Percentiles rank a stretch among this genome's conserved stretches.
These are phyloP conservation scores for Sporodiniella umbellata DNA, from an alignment of 371 early-diverging fungal genomes.

Conservation along the genomic window DNA sequence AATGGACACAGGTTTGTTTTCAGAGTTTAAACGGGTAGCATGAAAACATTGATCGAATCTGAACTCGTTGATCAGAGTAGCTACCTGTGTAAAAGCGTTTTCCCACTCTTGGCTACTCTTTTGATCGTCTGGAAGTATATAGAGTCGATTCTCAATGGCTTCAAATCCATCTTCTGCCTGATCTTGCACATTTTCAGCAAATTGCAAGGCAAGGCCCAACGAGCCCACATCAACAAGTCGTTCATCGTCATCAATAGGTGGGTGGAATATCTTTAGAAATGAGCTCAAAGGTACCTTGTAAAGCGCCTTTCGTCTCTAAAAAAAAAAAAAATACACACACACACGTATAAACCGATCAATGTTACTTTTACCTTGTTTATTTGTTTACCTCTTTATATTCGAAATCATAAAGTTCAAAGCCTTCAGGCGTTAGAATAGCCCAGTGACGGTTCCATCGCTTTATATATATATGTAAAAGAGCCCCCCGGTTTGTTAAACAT, in stretches of 20 bases:
- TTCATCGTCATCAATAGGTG: slow-evolving; percentile 43
- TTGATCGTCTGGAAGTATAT: slow-evolving; percentile 38
- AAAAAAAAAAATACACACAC: too few species aligned
- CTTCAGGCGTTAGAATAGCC: slow-evolving; percentile 31
- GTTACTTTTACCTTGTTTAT: neutral
- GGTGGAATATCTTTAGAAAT: slow-evolving; percentile 29
- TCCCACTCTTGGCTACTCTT: slow-evolving; percentile 32
- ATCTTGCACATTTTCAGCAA: slow-evolving; percentile 19
- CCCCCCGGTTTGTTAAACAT: neutral
- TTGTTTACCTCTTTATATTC: slow-evolving; percentile 37
- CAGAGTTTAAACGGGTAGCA: slow-evolving; percentile 3
- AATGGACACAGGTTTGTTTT: slow-evolving; percentile 4
- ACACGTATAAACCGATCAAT: neutral
- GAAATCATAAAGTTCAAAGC: slow-evolving; percentile 43
- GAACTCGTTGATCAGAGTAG: slow-evolving; percentile 16
- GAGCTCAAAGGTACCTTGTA: slow-evolving; percentile 32
- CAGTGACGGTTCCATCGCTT: slow-evolving; percentile 48
- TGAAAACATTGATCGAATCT: slow-evolving; percentile 10
- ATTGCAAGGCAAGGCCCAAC: slow-evolving; percentile 39
- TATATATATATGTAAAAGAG: neutral
- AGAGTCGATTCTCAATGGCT: slow-evolving; percentile 40
- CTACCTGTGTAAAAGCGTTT: slow-evolving; percentile 21
- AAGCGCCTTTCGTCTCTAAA: slow-evolving; percentile 24
- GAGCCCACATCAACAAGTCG: slow-evolving; percentile 42
- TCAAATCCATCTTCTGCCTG: slow-evolving; percentile 4